These are phyloP conservation scores for Candida orba DNA, from an alignment of 805 yeast species.

Conservation along the genomic window DNA sequence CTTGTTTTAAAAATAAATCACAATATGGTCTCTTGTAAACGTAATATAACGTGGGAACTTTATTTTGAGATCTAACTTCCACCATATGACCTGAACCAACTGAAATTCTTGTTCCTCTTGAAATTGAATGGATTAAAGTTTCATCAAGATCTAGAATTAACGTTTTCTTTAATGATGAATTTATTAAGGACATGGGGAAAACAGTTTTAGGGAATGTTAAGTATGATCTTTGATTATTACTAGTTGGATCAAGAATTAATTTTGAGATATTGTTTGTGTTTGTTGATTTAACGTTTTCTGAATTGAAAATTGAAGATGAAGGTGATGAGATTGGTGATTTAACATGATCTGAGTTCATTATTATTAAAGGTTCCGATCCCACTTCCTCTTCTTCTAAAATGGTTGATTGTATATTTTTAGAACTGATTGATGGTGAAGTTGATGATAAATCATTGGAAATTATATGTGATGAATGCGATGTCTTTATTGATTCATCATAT, in stretches of 20 bases:
- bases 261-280: not conserved
- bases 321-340: constrained; percentile 21
- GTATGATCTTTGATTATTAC: constrained; percentile 4
- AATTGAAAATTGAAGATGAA: constrained; percentile 8
- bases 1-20: constrained; percentile 72
- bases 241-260: not conserved
- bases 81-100: constrained; percentile 53
- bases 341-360: constrained; percentile 8
- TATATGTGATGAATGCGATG: not conserved
- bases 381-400: constrained; percentile 21
- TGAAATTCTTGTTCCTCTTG: constrained; percentile 43
- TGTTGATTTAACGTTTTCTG: not conserved
- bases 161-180: constrained; percentile 45
- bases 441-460: not conserved
- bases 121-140: constrained; percentile 85
- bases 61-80: constrained; percentile 66
- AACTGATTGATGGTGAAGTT: not conserved
- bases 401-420: constrained; percentile 5
- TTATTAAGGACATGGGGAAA: constrained; percentile 36
- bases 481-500: not conserved
- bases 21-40: constrained; percentile 91
- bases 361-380: not conserved
- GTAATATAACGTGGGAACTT: constrained; percentile 73
- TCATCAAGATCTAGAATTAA: constrained; percentile 89
- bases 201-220: constrained; percentile 31